Conservation (phyloP, 768 basidiomycete species). For the Russula compacta region DNA sequence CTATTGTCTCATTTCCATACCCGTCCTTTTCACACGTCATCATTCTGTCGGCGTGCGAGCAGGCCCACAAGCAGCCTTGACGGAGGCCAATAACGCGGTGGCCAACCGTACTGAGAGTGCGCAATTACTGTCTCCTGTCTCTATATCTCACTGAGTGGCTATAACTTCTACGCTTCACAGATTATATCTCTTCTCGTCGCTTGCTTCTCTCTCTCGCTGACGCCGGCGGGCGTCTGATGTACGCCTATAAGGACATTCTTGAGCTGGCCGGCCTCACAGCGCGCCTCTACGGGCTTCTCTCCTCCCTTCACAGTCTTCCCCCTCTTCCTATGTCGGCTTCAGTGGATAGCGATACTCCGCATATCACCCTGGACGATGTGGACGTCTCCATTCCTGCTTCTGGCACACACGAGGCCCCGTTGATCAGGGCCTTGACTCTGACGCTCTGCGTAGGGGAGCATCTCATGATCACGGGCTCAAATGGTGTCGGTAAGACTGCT, state of each 20-base stretch:
- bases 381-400: constrained; percentile 51
- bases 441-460: constrained; percentile 66
- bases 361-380: constrained; percentile 58
- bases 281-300: constrained; percentile 79
- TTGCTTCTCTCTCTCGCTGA: constrained; percentile 92
- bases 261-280: constrained; percentile 93
- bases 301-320: constrained; percentile 71
- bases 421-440: constrained; percentile 65
- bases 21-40: constrained; percentile 64
- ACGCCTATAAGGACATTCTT: constrained; percentile 90
- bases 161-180: constrained; percentile 26
- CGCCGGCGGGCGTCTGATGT: constrained; percentile 93
- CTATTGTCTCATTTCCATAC: constrained; percentile 86
- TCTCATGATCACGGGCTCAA: constrained; percentile 87
- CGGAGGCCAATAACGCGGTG: constrained; percentile 28
- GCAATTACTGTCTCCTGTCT: not conserved
- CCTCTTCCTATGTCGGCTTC: constrained; percentile 35
- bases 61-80: constrained; percentile 5
- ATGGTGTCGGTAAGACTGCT: constrained; percentile 87
- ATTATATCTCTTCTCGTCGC: constrained; percentile 89
- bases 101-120: constrained; percentile 44
- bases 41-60: constrained; percentile 23
- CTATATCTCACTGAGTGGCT: too few species aligned
- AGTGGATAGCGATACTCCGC: constrained; percentile 27
- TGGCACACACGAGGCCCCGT: constrained; percentile 21